Evolutionary conservation across 768 basidiomycete species (phyloP), one percentile per base, ranked within the genome.

Genomic region (Kwoniella bestiolae): DNA sequence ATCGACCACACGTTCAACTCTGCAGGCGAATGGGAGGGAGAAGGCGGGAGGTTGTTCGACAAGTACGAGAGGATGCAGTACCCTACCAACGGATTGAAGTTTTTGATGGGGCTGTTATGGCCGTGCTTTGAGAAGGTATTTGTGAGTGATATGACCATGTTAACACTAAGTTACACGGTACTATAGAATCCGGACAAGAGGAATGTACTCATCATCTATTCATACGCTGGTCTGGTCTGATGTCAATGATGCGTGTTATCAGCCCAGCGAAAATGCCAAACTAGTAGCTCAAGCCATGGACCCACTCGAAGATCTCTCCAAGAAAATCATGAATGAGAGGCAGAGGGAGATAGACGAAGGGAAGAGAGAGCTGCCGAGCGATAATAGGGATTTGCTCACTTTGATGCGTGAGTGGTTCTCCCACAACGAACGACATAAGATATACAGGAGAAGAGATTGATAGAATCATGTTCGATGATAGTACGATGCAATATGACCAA

Each of bases 41-140:
- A 65, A 34, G 66, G 66, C 4, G 66, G 63, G 3, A 31, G 57
- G 21, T 28, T 71, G 32, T 71, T 65, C 31, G 49, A 65, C 6
- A 55, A 55, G 44, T 68, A 62, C 34, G 70, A 65, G 41, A 50
- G 46, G 50, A 71, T 71, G 66, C 66, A 71, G 55, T 46, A 61
- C 45, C 44, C 61, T 31, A 34, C 53, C 12, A 26, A 35, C 6
- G 70, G 70, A 3, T 31, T 31, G 21, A 47, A 67, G 21, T 25
- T 46, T n/a, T 25, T 63, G 21, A 8, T 71, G 16, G 60, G 66
- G 25, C n/a, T 68, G 16, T 5, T 65, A 21, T 56, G 50, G 5
- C 70, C 70, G 9, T 57, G 58, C 63, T 35, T 65, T 3, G 70
- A 71, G 28, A 63, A 47, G 52, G 9, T 60, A 8, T 60, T 50